Evolutionary conservation across 306 rosid genomes (phyloP), one percentile per base, ranked within the genome.

Genomic region (Cucumis cinereus): DNA sequence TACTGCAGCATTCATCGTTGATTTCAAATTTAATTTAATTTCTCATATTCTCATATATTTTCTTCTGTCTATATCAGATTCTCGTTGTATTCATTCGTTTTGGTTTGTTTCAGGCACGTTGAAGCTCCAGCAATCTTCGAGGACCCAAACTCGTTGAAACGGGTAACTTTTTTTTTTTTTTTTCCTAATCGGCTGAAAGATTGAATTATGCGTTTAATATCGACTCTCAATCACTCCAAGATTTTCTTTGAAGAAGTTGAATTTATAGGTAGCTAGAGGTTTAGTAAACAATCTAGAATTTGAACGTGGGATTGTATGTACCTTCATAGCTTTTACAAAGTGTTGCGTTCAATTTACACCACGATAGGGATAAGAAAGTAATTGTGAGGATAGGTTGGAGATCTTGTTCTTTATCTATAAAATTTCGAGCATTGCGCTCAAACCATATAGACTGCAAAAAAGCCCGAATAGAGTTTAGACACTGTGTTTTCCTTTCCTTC

Each of bases 111-210:
- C 54, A 92, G 99, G 81, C 98, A 92, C 75, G 87, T 90, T 75
- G 99, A 85, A 76, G 89, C 86, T 80, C 93, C 91, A 1, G 93
- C 93, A 62, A 87, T 89, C 81, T 94, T 92, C 58, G 93, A 94
- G 87, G 99, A 88, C 85, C 93, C 98, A 8, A 89, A 79, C 78
- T 95, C 99, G 49, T 85, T 89, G 88, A 92, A 88, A 64, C 91
- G 85, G 98, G 99, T 60, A 15, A 26, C 28, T 60, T 26, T 15
- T 75, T 20, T 40, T 43, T 17, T 41, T 75, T 36, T 35, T 4
- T 57, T 75, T 22, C 7, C 45, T 53, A 16, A 55, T 73, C 24
- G 30, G 19, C n/a, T 59, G 47, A 20, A 54, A 73, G 38, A 13
- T 28, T 52, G 7, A 73, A 4, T 43, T 11, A 49, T 50, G 30